Evolutionary conservation across 2,329 filamentous ascomycete species (phyloP), one percentile per base, ranked within the genome.

Genomic region (Zymoseptoria tritici): DNA sequence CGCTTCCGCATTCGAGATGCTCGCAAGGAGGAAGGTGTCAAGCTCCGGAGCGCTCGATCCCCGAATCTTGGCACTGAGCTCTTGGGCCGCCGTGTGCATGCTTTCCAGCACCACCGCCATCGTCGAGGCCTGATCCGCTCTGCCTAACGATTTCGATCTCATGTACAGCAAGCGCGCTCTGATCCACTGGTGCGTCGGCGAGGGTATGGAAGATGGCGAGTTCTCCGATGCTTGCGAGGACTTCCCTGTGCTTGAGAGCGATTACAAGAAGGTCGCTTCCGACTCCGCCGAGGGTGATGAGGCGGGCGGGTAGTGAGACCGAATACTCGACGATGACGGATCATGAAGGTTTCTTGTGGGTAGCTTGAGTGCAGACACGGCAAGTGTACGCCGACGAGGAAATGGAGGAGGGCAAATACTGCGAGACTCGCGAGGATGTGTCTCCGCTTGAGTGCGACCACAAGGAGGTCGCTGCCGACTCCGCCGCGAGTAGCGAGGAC

Each of bases 91-190:
- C 79, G 93, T 97, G 68, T 97, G 93, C 87, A 97, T 99, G 94
- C 83, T 99, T 66, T 93, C 90, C 80, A 95, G 97, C 85, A 99
- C 94, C 71, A 99, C 94, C 57, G 93, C 94, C 73, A 99, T 99
- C 73, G 90, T 92, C 74, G 93, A 97, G 82, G 94, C 94, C 66
- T 99, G 94, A 94, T 92, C 90, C 66, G 91, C 91, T 68, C 86
- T 99, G 67, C 95, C 91, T 64, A 85, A 88, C 85, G 97, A 99
- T 83, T 99, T 99, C 83, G 94, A 99, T 75, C 90, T 99, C 77
- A 99, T 99, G 94, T 97, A 97, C 87, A 95, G 91, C 78, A 99
- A 99, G 89, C 94, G 94, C 83, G 94, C 94, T 64, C 97, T 99
- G 81, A 94, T 99, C 67, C 94, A 99, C 82, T 99, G 94, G 94